Evolutionary conservation across 139 green algal species (phyloP), one percentile per base, ranked within the genome.

Genomic region (Chlorella sp.): DNA sequence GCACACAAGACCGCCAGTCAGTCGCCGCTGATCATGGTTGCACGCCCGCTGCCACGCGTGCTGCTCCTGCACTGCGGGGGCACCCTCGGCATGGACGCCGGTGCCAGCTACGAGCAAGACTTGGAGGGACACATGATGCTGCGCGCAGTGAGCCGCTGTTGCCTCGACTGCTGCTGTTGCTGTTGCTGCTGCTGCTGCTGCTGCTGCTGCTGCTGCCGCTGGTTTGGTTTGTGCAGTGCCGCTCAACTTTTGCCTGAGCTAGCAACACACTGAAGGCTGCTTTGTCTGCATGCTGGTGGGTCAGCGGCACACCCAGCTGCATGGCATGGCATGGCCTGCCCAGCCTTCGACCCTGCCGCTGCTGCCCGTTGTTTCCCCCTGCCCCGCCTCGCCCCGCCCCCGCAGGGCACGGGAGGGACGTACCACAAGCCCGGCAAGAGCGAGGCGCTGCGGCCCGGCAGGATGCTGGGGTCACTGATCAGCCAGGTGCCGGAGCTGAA

Each of bases 21-120:
- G 71, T 66, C 84, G 28, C 81, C 81, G 19, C 60, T 81, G 9
- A 60, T 94, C 22, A 92, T 94, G 21, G 86, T 97, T 1, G 94
- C 94, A 0, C 93, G 94, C 86, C 95, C 95, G 18, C 85, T 98
- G 75, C 96, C 97, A 0, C 86, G 92, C 0, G 96, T 98, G 61
- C 92, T 98, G 34, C 92, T 98, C 36, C 82, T 99, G 19, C 96
- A 98, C 91, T 97, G 94, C 16, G 96, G 96, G 5, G 96, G 97
- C 73, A 99, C 97, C 0, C 92, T 99, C 40, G 97, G 96, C 53
- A 98, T 99, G 97, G 94, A 97, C 77, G 82, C 92, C 0, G 73
- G 85, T 18, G 78, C 73, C 42, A 90, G 61, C 30, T 97, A 92
- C 36, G 91, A 92, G 39, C 39, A 84, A 36, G 92, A 94, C 64